A percentile compares a stretch with the other conserved stretches of the same genome.
Evolutionary conservation across 164 flowering plant genomes (phyloP).

Genomic region (Aristolochia contorta): DNA sequence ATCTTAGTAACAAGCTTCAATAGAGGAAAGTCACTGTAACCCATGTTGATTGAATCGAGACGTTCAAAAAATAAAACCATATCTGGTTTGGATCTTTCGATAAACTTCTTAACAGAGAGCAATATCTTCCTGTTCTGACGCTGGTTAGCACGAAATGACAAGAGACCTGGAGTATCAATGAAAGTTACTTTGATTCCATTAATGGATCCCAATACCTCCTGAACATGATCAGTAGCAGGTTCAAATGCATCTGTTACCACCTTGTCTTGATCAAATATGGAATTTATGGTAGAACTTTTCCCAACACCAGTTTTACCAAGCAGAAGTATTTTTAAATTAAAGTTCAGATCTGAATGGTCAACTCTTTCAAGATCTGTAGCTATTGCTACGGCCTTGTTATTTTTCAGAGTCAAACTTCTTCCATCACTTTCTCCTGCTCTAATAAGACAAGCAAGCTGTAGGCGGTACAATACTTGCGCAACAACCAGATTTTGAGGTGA

Average conservation of each 20-base stretch:
- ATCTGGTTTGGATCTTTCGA: slow-evolving; percentile 68
- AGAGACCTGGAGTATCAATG: slow-evolving; percentile 92
- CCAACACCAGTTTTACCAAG: slow-evolving; percentile 95
- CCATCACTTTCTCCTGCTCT: slow-evolving; percentile 62
- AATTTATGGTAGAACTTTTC: slow-evolving; percentile 95
- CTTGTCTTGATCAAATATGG: slow-evolving; percentile 61
- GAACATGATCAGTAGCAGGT: slow-evolving; percentile 63
- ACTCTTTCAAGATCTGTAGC: slow-evolving; percentile 57
- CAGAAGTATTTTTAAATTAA: slow-evolving; percentile 65
- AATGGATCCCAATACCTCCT: slow-evolving; percentile 55
- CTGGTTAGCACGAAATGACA: slow-evolving; percentile 42
- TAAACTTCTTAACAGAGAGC: slow-evolving; percentile 53
- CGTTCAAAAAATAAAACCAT: slow-evolving; percentile 86
- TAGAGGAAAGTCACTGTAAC: slow-evolving; percentile 64
- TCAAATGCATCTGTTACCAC: slow-evolving; percentile 66
- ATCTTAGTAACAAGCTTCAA: slow-evolving; percentile 76
- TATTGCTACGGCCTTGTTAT: slow-evolving; percentile 38
- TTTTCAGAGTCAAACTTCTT: slow-evolving; percentile 35
- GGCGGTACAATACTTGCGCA: slow-evolving; percentile 70
- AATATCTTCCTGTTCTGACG: slow-evolving; percentile 60
- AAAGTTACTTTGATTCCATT: slow-evolving; percentile 58
- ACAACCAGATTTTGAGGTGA: slow-evolving; percentile 51
- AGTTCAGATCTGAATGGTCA: slow-evolving; percentile 50
- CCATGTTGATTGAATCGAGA: slow-evolving; percentile 56
- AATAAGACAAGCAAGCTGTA: slow-evolving; percentile 70